Evolutionary conservation across 805 yeast genomes (phyloP).

Genomic region (Starmerella ratchasimensis): DNA sequence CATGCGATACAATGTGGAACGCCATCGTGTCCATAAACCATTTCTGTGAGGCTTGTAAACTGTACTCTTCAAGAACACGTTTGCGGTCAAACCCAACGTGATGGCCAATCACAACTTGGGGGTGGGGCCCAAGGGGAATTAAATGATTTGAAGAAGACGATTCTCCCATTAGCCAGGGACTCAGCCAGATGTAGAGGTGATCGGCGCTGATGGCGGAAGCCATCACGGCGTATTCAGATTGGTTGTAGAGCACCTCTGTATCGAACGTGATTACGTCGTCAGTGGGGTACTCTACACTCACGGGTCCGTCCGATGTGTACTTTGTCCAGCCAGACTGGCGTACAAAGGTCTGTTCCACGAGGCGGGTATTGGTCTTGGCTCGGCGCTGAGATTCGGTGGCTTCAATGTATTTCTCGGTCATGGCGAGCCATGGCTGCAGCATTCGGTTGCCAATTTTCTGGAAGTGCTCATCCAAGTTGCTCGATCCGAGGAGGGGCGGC

Average conservation of each 20-base stretch:
- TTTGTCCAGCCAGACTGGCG: slow-evolving; percentile 79
- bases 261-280: slow-evolving; percentile 74
- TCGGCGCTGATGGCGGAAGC: slow-evolving; percentile 63
- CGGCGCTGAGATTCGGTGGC: slow-evolving; percentile 2
- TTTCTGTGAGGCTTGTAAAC: slow-evolving; percentile 48
- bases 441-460: slow-evolving; percentile 44
- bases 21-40: slow-evolving; percentile 88
- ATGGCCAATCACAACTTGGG: slow-evolving; percentile 70
- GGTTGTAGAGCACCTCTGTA: slow-evolving; percentile 71
- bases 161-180: slow-evolving; percentile 60
- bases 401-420: slow-evolving; percentile 35
- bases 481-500: slow-evolving; percentile 60
- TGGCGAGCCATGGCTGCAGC: slow-evolving; percentile 44
- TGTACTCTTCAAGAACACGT: slow-evolving; percentile 70
- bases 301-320: slow-evolving; percentile 41
- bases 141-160: slow-evolving; percentile 39
- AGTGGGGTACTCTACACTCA: slow-evolving; percentile 48
- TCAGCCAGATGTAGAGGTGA: slow-evolving; percentile 94
- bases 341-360: slow-evolving; percentile 4
- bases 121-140: slow-evolving; percentile 55
- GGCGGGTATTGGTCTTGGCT: background rate
- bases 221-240: slow-evolving; percentile 58
- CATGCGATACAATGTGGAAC: slow-evolving; percentile 75
- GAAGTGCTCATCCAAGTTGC: slow-evolving; percentile 70
- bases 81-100: slow-evolving; percentile 87